phyloP scores from a whole-genome alignment of 2,329 filamentous ascomycete genomes.

The Stylonectria norvegica region DNA sequence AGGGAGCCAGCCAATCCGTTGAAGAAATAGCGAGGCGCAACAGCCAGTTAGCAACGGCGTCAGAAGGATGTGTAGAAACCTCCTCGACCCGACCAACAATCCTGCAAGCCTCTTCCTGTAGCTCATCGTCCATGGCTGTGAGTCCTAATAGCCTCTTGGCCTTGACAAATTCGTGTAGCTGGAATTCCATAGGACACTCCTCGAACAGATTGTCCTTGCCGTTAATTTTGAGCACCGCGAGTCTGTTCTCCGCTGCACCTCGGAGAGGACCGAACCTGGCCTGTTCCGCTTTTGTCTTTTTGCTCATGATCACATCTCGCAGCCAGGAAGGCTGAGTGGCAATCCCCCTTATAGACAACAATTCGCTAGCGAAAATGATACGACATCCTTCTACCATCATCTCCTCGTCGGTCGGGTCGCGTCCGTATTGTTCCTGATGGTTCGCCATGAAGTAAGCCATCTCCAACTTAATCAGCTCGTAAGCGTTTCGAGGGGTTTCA shows the following conservation, averaged over 20 bases:
- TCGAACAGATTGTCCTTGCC: conserved; percentile 58
- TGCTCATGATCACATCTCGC: conserved; percentile 55
- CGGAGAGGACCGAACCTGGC: conserved; percentile 49
- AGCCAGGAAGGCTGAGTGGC: conserved; percentile 50
- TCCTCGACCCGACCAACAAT: conserved; percentile 57
- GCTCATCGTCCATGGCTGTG: conserved; percentile 56
- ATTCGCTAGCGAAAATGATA: conserved; percentile 54
- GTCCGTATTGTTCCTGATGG: conserved; percentile 39
- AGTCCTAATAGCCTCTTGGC: conserved; percentile 52
- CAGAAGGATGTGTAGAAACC: conserved; percentile 46
- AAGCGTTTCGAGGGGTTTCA: conserved; percentile 53
- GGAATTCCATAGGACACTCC: conserved; percentile 52
- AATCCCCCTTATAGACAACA: conserved; percentile 39
- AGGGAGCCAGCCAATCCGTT: conserved; percentile 53
- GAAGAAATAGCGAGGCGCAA: conserved; percentile 49
- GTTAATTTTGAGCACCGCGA: conserved; percentile 52
- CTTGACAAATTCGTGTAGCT: conserved; percentile 52
- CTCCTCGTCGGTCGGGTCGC: conserved; percentile 47
- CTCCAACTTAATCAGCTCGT: conserved; percentile 59
- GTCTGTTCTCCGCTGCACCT: conserved; percentile 43
- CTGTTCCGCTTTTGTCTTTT: conserved; percentile 39
- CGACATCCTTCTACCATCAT: conserved; percentile 57
- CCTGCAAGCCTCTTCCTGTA: conserved; percentile 57
- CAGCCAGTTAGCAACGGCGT: conserved; percentile 53
- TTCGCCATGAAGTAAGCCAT: conserved; percentile 51